Percentiles rank a stretch among this genome's conserved stretches.
Conservation (phyloP, 495 filamentous ascomycete genomes). For the Rostrohypoxylon terebratum region DNA sequence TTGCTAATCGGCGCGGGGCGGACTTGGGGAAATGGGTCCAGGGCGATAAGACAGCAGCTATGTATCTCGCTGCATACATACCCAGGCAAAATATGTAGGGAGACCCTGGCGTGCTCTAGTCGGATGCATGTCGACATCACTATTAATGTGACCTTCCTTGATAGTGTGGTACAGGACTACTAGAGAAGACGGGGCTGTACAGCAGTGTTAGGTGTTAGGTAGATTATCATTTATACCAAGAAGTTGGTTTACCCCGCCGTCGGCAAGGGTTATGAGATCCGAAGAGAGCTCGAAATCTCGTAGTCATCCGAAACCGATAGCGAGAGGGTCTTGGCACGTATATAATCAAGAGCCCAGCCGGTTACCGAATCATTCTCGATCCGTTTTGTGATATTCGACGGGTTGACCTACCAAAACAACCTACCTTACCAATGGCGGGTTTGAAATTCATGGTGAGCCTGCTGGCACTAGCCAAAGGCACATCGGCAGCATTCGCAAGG, state of each 20-base stretch:
- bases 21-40: too few species aligned
- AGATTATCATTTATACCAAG: neutral
- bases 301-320: neutral
- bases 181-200: neutral
- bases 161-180: neutral
- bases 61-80: constrained; percentile 4
- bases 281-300: neutral
- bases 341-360: neutral
- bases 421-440: constrained; percentile 14
- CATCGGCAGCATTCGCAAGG: constrained; percentile 8
- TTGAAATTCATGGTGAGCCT: constrained; percentile 19
- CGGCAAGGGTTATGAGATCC: neutral
- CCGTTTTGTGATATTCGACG: neutral
- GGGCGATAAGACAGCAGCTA: constrained; percentile 18
- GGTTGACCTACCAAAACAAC: neutral
- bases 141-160: constrained; percentile 32
- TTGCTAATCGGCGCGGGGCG: constrained; percentile 30
- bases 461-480: constrained; percentile 7
- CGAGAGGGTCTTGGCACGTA: neutral
- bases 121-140: constrained; percentile 22
- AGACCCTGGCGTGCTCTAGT: constrained; percentile 17
- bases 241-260: constrained; percentile 10
- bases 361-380: neutral
- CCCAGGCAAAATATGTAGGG: neutral
- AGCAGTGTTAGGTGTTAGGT: too few species aligned